A percentile compares a stretch with the other conserved stretches of the same genome.
These are phyloP conservation scores for Hygrocybe coccinea DNA, from an alignment of 768 basidiomycete genomes.

Conservation along the genomic window DNA sequence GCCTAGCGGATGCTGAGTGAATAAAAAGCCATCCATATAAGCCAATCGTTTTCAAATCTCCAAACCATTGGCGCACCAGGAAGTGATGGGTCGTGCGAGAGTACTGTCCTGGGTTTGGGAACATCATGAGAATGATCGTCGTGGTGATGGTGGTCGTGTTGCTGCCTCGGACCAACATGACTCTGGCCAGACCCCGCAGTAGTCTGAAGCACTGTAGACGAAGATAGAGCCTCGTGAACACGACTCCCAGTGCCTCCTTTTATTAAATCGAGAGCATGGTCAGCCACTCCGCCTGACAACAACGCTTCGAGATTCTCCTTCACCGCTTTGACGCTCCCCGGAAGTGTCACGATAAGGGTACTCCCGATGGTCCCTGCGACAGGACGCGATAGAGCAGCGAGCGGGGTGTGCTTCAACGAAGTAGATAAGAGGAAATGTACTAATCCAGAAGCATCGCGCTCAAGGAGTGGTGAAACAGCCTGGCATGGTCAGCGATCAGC, in stretches of 20 bases:
- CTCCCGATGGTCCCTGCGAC: constrained; percentile 67
- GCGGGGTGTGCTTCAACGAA: constrained; percentile 68
- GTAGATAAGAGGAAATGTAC: constrained; percentile 66
- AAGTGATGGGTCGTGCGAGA: constrained; percentile 66
- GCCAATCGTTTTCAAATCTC: too few relatives aligned
- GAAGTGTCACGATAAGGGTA: constrained; percentile 73
- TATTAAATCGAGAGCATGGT: constrained; percentile 70
- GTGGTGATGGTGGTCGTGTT: constrained; percentile 31
- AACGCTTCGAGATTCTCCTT: constrained; percentile 68
- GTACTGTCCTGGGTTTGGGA: constrained; percentile 51
- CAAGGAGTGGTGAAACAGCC: constrained; percentile 61
- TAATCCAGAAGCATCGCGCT: constrained; percentile 64
- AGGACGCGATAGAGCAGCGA: constrained; percentile 80
- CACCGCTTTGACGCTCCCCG: constrained; percentile 82
- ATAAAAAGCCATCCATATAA: not conserved
- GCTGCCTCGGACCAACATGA: constrained; percentile 29
- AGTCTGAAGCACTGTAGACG: constrained; percentile 16
- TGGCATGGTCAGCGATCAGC: constrained; percentile 18
- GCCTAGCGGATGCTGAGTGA: constrained; percentile 66
- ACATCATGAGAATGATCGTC: constrained; percentile 36
- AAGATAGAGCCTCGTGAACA: constrained; percentile 51
- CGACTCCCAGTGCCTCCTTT: constrained; percentile 59
- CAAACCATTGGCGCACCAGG: constrained; percentile 44
- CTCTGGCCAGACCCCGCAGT: constrained; percentile 24
- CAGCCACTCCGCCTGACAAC: constrained; percentile 51